Conservation (phyloP, 225 moss, liverwort and hornwort genomes). For the Bryum argenteum region DNA sequence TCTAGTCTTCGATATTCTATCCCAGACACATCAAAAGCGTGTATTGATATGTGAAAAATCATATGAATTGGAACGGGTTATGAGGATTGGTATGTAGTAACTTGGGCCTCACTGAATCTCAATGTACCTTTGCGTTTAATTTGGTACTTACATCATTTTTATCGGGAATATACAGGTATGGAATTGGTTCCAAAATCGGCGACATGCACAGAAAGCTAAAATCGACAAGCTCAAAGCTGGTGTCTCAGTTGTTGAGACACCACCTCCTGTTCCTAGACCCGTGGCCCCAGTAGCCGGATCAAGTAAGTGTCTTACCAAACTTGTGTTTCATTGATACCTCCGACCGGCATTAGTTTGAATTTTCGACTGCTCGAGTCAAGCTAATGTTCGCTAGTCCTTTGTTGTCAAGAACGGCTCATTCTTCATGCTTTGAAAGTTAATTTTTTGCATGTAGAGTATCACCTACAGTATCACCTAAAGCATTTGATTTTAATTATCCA, state of each 20-base stretch:
- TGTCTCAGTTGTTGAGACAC: constrained; percentile 52
- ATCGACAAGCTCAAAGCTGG: constrained; percentile 68
- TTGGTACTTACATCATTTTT: neutral
- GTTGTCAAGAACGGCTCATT: neutral
- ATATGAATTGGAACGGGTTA: too few relatives aligned
- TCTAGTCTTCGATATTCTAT: too few relatives aligned
- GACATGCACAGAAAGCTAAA: constrained; percentile 93
- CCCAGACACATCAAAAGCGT: too few relatives aligned
- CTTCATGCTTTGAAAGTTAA: constrained; percentile 11
- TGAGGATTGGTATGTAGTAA: too few relatives aligned
- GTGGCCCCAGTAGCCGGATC: constrained; percentile 35
- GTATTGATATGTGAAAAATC: too few relatives aligned
- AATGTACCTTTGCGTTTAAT: neutral
- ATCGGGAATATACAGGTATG: constrained; percentile 64
- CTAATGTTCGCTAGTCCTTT: neutral
- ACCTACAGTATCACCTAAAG: neutral
- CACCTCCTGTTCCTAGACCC: constrained; percentile 49
- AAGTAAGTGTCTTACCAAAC: constrained; percentile 39
- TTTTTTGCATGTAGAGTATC: neutral
- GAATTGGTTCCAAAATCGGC: constrained; percentile 99
- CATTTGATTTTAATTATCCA: constrained; percentile 11
- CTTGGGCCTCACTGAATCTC: too few relatives aligned
- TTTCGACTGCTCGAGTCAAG: constrained; percentile 8
- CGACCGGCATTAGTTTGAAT: neutral
- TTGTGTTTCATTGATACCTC: neutral